phyloP scores from a whole-genome alignment of 495 filamentous ascomycete genomes.

The Tetracladium marchalianum region DNA sequence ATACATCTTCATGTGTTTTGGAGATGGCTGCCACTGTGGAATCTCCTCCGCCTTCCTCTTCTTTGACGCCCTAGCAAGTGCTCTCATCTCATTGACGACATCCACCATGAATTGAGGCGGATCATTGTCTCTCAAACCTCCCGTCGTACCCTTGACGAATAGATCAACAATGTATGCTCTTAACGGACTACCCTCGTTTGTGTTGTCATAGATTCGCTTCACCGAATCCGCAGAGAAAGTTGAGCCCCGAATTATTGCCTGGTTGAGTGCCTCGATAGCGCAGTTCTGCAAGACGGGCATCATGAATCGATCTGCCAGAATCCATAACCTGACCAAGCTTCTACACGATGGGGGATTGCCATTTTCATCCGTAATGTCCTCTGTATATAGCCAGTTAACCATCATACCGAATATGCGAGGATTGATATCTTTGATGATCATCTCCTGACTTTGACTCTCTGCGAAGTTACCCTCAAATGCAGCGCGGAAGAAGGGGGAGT shows the following conservation, averaged over 20 bases:
- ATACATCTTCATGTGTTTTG: too few relatives aligned
- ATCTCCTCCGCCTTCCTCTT: too few relatives aligned
- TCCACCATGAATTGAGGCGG: constrained; percentile 1
- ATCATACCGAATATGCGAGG: constrained; percentile 5
- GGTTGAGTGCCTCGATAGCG: neutral
- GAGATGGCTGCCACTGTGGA: too few relatives aligned
- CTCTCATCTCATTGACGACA: neutral
- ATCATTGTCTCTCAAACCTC: neutral
- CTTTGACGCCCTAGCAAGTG: too few relatives aligned
- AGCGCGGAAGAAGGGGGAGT: neutral
- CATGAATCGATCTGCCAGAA: constrained; percentile 1
- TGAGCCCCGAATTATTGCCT: neutral
- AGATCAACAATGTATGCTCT: constrained; percentile 1
- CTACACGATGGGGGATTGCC: neutral
- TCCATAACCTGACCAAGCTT: neutral
- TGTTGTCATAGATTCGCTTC: constrained; percentile 1
- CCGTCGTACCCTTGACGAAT: neutral
- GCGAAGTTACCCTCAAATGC: neutral
- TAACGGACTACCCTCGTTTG: neutral
- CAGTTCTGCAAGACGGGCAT: neutral
- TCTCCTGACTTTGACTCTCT: neutral
- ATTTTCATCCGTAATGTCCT: neutral
- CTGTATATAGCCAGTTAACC: constrained; percentile 4
- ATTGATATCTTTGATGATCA: neutral
- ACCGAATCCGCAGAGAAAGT: neutral